A percentile compares a stretch with the other conserved stretches of the same genome.
These are phyloP conservation scores for Dicorynia guianensis DNA, from an alignment of 306 rosid species.

Conservation along the genomic window DNA sequence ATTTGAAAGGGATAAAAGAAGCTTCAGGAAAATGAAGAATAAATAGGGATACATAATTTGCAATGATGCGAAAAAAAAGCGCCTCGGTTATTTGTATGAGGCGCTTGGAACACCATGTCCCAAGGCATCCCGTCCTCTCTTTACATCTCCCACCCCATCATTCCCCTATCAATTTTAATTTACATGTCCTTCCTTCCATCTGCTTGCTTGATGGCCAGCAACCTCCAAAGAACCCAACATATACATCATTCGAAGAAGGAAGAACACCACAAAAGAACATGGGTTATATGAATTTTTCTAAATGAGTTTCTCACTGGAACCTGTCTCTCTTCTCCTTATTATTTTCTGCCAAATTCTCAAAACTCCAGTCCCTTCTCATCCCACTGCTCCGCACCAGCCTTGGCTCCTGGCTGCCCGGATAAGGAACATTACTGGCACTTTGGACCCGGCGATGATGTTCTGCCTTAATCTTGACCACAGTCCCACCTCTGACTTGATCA, in stretches of 20 bases:
- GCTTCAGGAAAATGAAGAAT: too few species aligned
- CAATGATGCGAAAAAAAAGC: conserved; percentile 31
- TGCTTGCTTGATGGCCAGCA: not conserved
- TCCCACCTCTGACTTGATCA: conserved; percentile 12
- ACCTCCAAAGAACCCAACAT: not conserved
- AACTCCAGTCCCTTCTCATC: conserved; percentile 94
- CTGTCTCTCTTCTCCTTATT: conserved; percentile 36
- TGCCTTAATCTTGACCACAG: not conserved
- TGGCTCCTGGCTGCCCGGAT: conserved; percentile 46
- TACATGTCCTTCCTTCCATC: not conserved
- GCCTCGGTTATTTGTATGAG: not conserved
- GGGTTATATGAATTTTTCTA: not conserved
- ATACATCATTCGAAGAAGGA: not conserved
- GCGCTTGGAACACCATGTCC: conserved; percentile 39
- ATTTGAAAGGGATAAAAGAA: not conserved
- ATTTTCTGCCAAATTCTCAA: conserved; percentile 57
- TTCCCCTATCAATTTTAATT: not conserved
- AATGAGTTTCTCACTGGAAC: conserved; percentile 9
- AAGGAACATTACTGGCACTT: conserved; percentile 39
- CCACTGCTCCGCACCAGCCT: conserved; percentile 74
- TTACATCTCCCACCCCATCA: conserved; percentile 21
- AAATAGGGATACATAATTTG: conserved; percentile 19
- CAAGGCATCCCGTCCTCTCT: not conserved
- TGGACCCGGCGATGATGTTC: conserved; percentile 55
- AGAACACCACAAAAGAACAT: not conserved